Base-by-base conservation (phyloP, 768 basidiomycete species). In the Suillus sp. region DNA sequence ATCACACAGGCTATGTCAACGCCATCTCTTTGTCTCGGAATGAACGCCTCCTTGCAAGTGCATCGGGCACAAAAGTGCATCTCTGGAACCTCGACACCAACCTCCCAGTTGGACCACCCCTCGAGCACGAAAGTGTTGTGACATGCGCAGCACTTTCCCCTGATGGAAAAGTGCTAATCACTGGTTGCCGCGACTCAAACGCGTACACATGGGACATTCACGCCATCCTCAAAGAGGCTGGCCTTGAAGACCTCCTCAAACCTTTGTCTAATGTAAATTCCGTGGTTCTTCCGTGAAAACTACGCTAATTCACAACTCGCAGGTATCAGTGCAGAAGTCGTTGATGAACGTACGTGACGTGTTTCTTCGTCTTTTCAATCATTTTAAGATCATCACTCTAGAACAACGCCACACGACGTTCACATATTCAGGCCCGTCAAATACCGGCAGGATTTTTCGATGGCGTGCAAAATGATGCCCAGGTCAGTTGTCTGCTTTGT, bases 1-100 rank as follows among this genome's bases (percentile, higher is more conserved):
- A 27, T 30, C 16, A 30, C 14, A 14, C 5, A 14, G 1, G 0
- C 2, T 0, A 1, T 22, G 43, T 45, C n/a, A 10, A 0, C 1
- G 22, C 22, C 25, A 27, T 50, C 16, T 18, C 48, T 3, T 4
- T 50, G 3, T 50, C 8, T 20, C 0, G 0, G 1, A 51, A 30
- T 2, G 4, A 30, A 1, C 27, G 27, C 18, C 18, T 51, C 27
- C 9, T 51, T 51, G 50, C 27, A n/a, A 45, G n/a, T 45, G 45
- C n/a, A 22, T 45, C n/a, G n/a, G n/a, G n/a, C n/a, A n/a, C n/a
- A n/a, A n/a, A n/a, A n/a, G n/a, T n/a, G n/a, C n/a, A n/a, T n/a
- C n/a, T n/a, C n/a, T n/a, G n/a, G 45, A 45, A 45, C 2, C 45
- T 45, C 1, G n/a, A 22, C n/a, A 45, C 45, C 5, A 22, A 45